Conservation (phyloP, 108 stramenopile genomes). For the Nitzschia palea region DNA sequence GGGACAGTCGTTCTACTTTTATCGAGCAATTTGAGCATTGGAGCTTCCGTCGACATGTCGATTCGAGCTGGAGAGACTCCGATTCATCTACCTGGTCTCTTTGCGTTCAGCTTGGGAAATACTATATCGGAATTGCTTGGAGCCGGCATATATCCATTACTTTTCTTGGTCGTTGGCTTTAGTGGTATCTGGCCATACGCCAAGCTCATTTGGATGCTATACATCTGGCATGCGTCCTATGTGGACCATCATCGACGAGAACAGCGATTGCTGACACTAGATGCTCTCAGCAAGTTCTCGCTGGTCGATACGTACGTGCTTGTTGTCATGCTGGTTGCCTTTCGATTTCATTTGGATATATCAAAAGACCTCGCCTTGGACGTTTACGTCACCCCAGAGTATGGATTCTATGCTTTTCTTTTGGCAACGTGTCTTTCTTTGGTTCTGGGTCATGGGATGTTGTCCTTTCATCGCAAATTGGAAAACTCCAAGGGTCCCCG, state of each 20-base stretch:
- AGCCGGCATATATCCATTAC: constrained; percentile 85
- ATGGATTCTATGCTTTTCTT: constrained; percentile 89
- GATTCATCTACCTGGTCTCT: constrained; percentile 56
- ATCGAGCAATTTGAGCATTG: constrained; percentile 69
- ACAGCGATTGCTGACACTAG: constrained; percentile 70
- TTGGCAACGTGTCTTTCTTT: constrained; percentile 84
- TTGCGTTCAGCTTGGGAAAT: constrained; percentile 73
- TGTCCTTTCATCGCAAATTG: constrained; percentile 73
- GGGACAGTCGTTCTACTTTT: constrained; percentile 57
- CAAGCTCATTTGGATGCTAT: constrained; percentile 78
- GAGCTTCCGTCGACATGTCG: constrained; percentile 73
- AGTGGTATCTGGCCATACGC: constrained; percentile 93
- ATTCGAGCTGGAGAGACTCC: constrained; percentile 29
- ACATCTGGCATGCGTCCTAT: constrained; percentile 60
- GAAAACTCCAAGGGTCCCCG: not conserved
- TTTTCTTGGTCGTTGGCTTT: constrained; percentile 81
- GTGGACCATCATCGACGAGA: constrained; percentile 45
- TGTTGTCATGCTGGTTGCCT: constrained; percentile 89
- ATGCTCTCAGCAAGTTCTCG: constrained; percentile 87
- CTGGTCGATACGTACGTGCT: constrained; percentile 91
- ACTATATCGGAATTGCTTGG: constrained; percentile 80
- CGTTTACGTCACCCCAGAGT: constrained; percentile 70
- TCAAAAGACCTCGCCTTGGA: constrained; percentile 44
- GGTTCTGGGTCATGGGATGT: constrained; percentile 69
- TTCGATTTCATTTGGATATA: constrained; percentile 80